phyloP scores from a whole-genome alignment of 441 rosid species.

The Aquilaria agallochum region DNA sequence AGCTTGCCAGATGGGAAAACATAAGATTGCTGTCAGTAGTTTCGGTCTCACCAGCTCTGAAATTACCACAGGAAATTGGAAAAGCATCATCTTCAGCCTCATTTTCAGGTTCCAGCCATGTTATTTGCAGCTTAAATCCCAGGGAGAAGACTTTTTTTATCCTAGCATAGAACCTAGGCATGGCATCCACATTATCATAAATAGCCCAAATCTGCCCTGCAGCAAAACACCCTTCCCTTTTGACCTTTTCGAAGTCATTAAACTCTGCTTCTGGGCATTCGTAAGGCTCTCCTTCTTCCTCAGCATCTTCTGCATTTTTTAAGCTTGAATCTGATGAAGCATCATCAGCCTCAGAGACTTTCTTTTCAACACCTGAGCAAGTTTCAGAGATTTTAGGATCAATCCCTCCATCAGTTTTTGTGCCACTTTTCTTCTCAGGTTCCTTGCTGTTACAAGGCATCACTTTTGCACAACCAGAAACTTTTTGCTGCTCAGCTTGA shows the following conservation, averaged over 20 bases:
- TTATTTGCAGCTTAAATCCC: conserved; percentile 38
- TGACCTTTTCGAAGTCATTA: conserved; percentile 40
- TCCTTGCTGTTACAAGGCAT: too few species aligned
- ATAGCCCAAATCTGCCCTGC: conserved; percentile 57
- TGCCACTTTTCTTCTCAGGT: conserved; percentile 11
- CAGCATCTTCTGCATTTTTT: conserved; percentile 4
- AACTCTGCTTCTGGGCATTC: conserved; percentile 45
- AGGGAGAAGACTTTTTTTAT: conserved; percentile 36
- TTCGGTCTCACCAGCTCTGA: conserved; percentile 15
- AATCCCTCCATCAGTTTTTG: conserved; percentile 11
- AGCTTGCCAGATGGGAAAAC: conserved; percentile 36
- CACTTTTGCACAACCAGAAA: too few species aligned
- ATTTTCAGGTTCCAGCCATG: conserved; percentile 44
- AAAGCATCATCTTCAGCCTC: conserved; percentile 22
- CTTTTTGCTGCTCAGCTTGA: too few species aligned
- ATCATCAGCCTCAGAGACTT: conserved; percentile 15
- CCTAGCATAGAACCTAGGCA: conserved; percentile 63
- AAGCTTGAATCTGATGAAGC: conserved; percentile 6
- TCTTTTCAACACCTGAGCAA: conserved; percentile 7
- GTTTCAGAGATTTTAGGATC: not conserved
- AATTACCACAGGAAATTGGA: conserved; percentile 56
- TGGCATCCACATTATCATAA: conserved; percentile 50
- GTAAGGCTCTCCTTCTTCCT: too few species aligned
- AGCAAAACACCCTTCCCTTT: conserved; percentile 29
- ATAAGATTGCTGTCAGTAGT: conserved; percentile 22